A percentile compares a stretch with the other conserved stretches of the same genome.
Conservation (phyloP, 768 basidiomycete species). For the Trametes punicea region DNA sequence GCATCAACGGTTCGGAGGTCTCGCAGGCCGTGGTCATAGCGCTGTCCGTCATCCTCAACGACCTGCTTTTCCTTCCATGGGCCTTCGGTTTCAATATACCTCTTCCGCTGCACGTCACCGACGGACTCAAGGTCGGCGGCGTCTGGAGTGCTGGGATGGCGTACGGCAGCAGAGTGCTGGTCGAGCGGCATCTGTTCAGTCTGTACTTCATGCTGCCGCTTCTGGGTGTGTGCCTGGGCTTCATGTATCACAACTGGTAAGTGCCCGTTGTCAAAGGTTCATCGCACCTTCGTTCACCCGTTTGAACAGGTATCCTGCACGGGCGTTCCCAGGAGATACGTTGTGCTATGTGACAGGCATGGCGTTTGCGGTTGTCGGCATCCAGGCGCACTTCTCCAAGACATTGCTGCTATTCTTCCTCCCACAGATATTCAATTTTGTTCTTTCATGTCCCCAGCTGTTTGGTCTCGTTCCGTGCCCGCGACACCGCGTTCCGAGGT, state of each 20-base stretch:
- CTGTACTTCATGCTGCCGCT: slow-evolving; percentile 96
- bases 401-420: slow-evolving; percentile 95
- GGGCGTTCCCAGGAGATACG: slow-evolving; percentile 94
- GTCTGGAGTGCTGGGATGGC: slow-evolving; percentile 84
- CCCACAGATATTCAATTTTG: slow-evolving; percentile 97
- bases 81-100: slow-evolving; percentile 71
- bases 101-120: slow-evolving; percentile 61
- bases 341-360: slow-evolving; percentile 97
- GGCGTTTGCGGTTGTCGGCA: slow-evolving; percentile 97
- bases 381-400: slow-evolving; percentile 96
- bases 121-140: slow-evolving; percentile 72
- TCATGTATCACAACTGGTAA: slow-evolving; percentile 96
- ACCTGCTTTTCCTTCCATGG: slow-evolving; percentile 92
- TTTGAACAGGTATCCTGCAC: slow-evolving; percentile 82
- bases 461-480: slow-evolving; percentile 94
- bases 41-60: slow-evolving; percentile 86
- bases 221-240: slow-evolving; percentile 83
- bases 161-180: slow-evolving; percentile 80
- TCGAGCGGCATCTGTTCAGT: slow-evolving; percentile 92
- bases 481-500: slow-evolving; percentile 90
- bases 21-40: slow-evolving; percentile 92
- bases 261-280: slow-evolving; percentile 25
- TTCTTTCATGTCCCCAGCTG: slow-evolving; percentile 90
- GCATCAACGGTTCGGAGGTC: slow-evolving; percentile 95
- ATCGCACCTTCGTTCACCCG: background rate